Evolutionary conservation across 2,329 filamentous ascomycete genomes (phyloP).

Genomic region (Elsinoe australis): DNA sequence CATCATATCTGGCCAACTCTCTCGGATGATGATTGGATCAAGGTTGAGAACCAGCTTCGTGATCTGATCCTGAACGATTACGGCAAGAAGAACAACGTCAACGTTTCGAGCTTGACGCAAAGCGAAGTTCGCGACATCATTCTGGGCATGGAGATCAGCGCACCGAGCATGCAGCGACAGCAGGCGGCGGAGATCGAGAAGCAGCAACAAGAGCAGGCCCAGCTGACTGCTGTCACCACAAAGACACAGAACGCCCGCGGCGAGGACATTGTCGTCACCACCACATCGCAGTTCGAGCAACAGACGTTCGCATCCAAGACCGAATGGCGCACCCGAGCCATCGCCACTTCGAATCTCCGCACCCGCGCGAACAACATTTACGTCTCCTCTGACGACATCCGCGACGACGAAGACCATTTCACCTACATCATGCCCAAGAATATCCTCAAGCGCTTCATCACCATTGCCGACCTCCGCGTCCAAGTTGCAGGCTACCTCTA

Average conservation of each 20-base stretch:
- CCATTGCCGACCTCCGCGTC: conserved; percentile 88
- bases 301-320: conserved; percentile 98
- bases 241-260: conserved; percentile 97
- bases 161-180: conserved; percentile 94
- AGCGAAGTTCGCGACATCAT: conserved; percentile 98
- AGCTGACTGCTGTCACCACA: conserved; percentile 93
- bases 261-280: conserved; percentile 96
- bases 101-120: conserved; percentile 90
- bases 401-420: conserved; percentile 76
- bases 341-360: conserved; percentile 89
- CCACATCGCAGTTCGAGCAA: conserved; percentile 95
- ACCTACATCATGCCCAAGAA: conserved; percentile 99
- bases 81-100: conserved; percentile 99
- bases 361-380: conserved; percentile 97
- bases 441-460: conserved; percentile 95
- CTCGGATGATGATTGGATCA: conserved; percentile 96
- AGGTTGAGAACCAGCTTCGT: conserved; percentile 93
- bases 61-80: conserved; percentile 97
- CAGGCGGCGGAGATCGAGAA: conserved; percentile 98
- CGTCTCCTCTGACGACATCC: conserved; percentile 90
- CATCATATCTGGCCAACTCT: conserved; percentile 98
- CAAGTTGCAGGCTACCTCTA: conserved; percentile 96
- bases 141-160: conserved; percentile 97
- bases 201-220: conserved; percentile 93
- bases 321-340: conserved; percentile 93